Evolutionary conservation across 345 rosid species (phyloP), one percentile per base, ranked within the genome.

Genomic region (Trapa bicornis): DNA sequence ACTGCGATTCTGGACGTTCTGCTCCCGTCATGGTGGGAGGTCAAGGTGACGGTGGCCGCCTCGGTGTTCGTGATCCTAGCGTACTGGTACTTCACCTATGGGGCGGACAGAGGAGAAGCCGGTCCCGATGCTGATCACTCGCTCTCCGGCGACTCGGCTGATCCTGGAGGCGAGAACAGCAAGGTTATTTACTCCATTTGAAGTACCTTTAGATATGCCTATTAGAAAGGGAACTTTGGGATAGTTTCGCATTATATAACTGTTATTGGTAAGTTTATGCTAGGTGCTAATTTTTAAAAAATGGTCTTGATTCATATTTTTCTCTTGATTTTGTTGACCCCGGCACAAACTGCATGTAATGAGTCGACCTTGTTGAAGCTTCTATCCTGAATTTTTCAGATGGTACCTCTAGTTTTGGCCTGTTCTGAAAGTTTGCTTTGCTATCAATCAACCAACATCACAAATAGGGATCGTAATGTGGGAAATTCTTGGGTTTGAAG

Each of bases 11-110:
- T 76, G 65, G 87, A 75, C 67, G 71, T 83, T 65, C 75, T 93
- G 75, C 65, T 90, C 56, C 99, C 95, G 48, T 88, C 97, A 3
- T 76, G 84, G 85, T 93, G 97, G 99, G 97, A 94, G 85, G 64
- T 90, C 75, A 68, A 86, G 72, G 91, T 94, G 43, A 79, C 87
- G 29, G 68, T 88, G 67, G 91, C 81, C 6, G 90, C 94, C 48
- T 81, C 92, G 33, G 53, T 76, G 15, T 87, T 87, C 70, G 76
- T 86, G 65, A 83, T 86, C 76, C 76, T 61, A 32, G 79, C 89
- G 13, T 87, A 78, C 69, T 84, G 96, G 83, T 83, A 80, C 66
- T 90, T 90, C 72, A 70, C 84, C 0, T 81, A 36, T 52, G 76
- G 65, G 22, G 67, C 76, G 65, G 80, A 71, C 37, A 82, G 85